Evolutionary conservation across 1,284 basidiomycete genomes (phyloP), one percentile per base, ranked within the genome.

Genomic region (Ceratobasidium sp.): DNA sequence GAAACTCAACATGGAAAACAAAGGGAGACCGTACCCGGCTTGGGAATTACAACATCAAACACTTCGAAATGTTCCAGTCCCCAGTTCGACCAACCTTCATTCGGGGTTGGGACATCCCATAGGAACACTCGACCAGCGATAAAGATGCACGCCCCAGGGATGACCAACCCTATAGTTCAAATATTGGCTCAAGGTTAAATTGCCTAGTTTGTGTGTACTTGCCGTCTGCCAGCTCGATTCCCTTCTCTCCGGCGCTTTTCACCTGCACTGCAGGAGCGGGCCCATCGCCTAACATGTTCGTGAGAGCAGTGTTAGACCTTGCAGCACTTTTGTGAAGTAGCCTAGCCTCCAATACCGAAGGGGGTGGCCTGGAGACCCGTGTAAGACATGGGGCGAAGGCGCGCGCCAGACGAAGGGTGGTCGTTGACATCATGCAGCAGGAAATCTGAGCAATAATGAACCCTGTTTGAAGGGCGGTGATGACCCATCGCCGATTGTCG

Each of bases 51-150:
- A 9, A 90, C 86, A 75, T 97, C 93, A 77, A 98, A 94, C 19
- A 97, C 81, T 77, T 89, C 87, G 79, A 97, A 94, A 77, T 90
- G 88, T 44, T 93, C 92, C 62, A 85, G 85, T 8, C 80, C 84
- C 95, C 95, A 98, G 5, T 81, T 86, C 47, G 83, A 80, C 82
- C 83, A 84, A 51, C 87, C 85, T 63, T 76, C 77, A 59, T 79
- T 81, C 7, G 85, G 87, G 4, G 84, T 81, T 0, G 93, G 92
- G 0, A 94, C 91, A 80, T 98, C 91, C 97, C 97, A 99, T 45
- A 99, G 82, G 72, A 97, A 93, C 0, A 95, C 93, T 64, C 92
- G 89, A 5, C 94, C 95, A 78, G 96, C 93, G 3, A 97, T 82
- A 77, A 99, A 93, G 17, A 99, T 87, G 76, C 91, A 91, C 0